phyloP scores from a whole-genome alignment of 1,139 yeast genomes.

The Debaryomyces fabryi region DNA sequence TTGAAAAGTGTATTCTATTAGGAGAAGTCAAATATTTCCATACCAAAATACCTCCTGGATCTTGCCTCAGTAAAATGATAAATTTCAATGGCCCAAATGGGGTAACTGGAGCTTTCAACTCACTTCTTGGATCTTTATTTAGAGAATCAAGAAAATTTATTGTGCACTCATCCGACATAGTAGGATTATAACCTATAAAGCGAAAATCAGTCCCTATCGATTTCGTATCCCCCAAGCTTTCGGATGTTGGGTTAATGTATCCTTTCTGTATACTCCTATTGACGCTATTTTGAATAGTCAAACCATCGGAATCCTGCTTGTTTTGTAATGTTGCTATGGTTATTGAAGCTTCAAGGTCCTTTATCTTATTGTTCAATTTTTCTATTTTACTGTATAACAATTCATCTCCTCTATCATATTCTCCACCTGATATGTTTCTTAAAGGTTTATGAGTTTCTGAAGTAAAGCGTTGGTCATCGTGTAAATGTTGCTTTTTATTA shows the following conservation, averaged over 20 bases:
- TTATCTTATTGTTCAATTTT: not conserved
- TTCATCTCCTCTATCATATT: not conserved
- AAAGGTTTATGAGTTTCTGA: not conserved
- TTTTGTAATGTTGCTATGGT: not conserved
- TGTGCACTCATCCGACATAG: not conserved
- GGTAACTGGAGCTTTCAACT: not conserved
- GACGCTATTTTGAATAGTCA: not conserved
- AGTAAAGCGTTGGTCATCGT: not conserved
- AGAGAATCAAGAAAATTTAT: not conserved
- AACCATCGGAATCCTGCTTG: not conserved
- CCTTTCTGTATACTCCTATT: not conserved
- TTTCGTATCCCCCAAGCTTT: not conserved
- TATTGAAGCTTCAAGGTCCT: slow-evolving; percentile 3
- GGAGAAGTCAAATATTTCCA: not conserved
- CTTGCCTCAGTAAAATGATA: slow-evolving; percentile 11
- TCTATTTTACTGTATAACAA: not conserved
- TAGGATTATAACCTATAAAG: slow-evolving; percentile 1
- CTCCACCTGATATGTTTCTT: not conserved
- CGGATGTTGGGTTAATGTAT: not conserved
- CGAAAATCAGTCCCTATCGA: not conserved
- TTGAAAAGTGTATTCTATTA: not conserved
- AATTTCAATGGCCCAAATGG: slow-evolving; percentile 5
- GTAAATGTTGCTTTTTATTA: not conserved
- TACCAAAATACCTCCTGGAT: slow-evolving; percentile 9
- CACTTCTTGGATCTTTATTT: not conserved